Percentiles rank a stretch among this genome's conserved stretches.
Conservation (phyloP, 805 yeast species). For the Spathaspora sp. region DNA sequence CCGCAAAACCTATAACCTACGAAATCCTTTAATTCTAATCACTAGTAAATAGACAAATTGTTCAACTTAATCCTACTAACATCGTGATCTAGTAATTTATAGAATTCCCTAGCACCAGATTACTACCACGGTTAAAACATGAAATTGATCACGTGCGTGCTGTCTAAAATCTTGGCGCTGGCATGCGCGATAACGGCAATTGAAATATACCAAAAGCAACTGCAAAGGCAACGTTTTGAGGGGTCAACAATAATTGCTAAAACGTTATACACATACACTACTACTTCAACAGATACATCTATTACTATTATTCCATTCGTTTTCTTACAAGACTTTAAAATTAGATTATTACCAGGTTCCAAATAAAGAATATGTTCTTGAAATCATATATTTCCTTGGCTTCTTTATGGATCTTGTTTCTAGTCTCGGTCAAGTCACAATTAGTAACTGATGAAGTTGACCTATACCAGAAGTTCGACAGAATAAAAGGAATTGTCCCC, state of each 20-base stretch:
- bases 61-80: no score
- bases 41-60: no score
- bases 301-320: background rate
- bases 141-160: no score
- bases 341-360: background rate
- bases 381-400: background rate
- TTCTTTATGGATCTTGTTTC: background rate
- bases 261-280: no score
- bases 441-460: slow-evolving; percentile 5
- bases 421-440: background rate
- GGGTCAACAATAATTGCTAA: no score
- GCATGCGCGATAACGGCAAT: background rate
- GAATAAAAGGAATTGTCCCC: slow-evolving; percentile 19
- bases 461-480: slow-evolving; percentile 15
- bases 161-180: background rate
- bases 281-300: background rate
- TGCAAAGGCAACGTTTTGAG: background rate
- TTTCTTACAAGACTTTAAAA: background rate
- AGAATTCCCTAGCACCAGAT: background rate
- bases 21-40: background rate
- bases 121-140: no score
- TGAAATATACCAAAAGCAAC: background rate
- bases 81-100: background rate
- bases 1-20: background rate
- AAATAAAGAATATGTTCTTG: background rate